phyloP scores from a whole-genome alignment of 805 yeast species.

The Saturnispora bothae region DNA sequence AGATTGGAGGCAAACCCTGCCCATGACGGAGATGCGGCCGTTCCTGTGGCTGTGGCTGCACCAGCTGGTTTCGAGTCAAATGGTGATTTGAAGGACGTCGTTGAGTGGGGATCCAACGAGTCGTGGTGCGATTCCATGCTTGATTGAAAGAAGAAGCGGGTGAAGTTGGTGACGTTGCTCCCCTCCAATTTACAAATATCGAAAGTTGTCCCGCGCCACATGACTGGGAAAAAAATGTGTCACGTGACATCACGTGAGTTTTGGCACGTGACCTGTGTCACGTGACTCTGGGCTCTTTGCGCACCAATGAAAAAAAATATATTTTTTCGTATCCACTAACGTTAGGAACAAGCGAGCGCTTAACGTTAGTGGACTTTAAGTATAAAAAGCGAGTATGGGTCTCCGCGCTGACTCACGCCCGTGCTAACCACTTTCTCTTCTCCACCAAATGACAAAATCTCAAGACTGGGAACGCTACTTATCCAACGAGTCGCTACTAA shows the following conservation, averaged over 20 bases:
- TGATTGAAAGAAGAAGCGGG: no score
- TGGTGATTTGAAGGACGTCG: conserved; percentile 1
- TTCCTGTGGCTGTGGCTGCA: neutral
- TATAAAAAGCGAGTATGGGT: neutral
- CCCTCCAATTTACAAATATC: no score
- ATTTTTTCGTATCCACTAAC: conserved; percentile 10
- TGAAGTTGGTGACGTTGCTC: no score
- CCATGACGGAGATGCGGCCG: conserved; percentile 4
- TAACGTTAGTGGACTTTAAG: conserved; percentile 9
- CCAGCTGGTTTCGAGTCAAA: conserved; percentile 2
- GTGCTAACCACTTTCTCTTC: conserved; percentile 9
- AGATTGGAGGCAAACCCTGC: conserved; percentile 6
- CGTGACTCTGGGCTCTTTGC: no score
- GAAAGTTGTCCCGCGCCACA: no score
- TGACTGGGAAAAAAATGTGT: no score
- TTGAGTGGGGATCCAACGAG: conserved; percentile 7
- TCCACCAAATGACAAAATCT: neutral
- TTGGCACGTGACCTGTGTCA: no score
- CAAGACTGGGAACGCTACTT: conserved; percentile 17
- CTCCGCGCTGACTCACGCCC: no score
- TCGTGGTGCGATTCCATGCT: no score
- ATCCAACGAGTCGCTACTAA: conserved; percentile 20
- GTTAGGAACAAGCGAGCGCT: conserved; percentile 7
- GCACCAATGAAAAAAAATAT: no score
- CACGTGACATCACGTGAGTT: no score